These are phyloP conservation scores for Phaeodactylum tricornutum DNA, from an alignment of 108 stramenopile genomes.

Conservation along the genomic window DNA sequence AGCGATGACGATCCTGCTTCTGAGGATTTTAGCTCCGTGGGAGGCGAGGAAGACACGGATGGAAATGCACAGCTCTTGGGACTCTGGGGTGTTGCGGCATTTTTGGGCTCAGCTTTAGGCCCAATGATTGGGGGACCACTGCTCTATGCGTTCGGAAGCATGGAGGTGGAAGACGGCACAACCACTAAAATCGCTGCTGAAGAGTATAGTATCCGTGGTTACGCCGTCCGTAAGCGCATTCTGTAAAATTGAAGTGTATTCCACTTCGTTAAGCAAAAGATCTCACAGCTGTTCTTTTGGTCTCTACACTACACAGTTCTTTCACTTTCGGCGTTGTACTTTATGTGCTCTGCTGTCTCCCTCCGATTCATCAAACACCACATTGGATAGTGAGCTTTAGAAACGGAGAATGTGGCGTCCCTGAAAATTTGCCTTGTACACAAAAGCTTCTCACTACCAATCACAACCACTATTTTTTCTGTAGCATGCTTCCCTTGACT, in stretches of 20 bases:
- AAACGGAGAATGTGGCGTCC: no score
- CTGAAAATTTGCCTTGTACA: no score
- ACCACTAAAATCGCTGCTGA: constrained; percentile 7
- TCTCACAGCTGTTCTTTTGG: background rate
- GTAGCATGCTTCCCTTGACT: no score
- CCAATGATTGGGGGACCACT: constrained; percentile 44
- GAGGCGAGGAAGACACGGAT: constrained; percentile 16
- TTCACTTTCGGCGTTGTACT: constrained; percentile 21
- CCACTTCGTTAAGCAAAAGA: background rate
- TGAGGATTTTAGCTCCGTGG: no score
- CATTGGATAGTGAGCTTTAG: no score
- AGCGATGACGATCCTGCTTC: no score
- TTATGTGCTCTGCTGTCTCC: constrained; percentile 21
- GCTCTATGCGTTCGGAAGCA: constrained; percentile 5
- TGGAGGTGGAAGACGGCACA: background rate
- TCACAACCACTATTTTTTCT: no score
- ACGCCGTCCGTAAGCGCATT: background rate
- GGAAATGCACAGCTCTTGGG: constrained; percentile 48
- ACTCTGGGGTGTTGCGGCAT: constrained; percentile 59
- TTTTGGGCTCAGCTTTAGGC: constrained; percentile 47
- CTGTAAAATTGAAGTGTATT: background rate
- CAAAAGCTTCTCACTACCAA: no score
- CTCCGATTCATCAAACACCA: constrained; percentile 12
- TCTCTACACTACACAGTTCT: constrained; percentile 11
- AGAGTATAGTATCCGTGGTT: background rate